Percentiles rank a stretch among this genome's conserved stretches.
Conservation (phyloP, 495 filamentous ascomycete species). For the Penicillium waksmanii region DNA sequence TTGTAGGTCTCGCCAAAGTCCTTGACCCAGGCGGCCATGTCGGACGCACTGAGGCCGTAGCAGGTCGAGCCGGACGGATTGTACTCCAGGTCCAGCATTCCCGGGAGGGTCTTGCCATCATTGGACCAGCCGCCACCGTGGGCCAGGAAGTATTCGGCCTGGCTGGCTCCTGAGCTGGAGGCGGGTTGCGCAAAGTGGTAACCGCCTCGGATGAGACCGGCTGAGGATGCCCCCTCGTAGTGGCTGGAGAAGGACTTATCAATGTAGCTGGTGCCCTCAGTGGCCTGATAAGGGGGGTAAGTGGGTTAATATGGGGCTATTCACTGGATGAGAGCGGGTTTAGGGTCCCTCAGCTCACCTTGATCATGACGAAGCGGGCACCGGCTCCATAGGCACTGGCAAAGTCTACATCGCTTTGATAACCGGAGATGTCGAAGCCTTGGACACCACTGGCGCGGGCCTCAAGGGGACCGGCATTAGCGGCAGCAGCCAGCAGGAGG, state of each 20-base stretch:
- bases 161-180: slow-evolving; percentile 50
- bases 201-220: slow-evolving; percentile 61
- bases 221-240: slow-evolving; percentile 56
- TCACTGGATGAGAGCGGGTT: neutral
- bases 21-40: slow-evolving; percentile 64
- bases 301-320: neutral
- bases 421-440: slow-evolving; percentile 69
- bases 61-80: slow-evolving; percentile 49
- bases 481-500: slow-evolving; percentile 21
- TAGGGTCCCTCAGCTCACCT: slow-evolving; percentile 39
- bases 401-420: slow-evolving; percentile 62
- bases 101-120: slow-evolving; percentile 66
- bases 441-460: slow-evolving; percentile 51
- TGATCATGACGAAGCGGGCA: slow-evolving; percentile 72
- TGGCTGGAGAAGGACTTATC: slow-evolving; percentile 58
- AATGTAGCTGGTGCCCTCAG: slow-evolving; percentile 59
- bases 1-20: slow-evolving; percentile 63
- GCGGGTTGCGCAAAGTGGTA: slow-evolving; percentile 67
- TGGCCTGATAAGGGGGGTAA: slow-evolving; percentile 50
- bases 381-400: slow-evolving; percentile 55
- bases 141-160: slow-evolving; percentile 62
- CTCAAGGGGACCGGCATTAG: slow-evolving; percentile 29
- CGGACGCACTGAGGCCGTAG: slow-evolving; percentile 53
- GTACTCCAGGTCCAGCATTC: slow-evolving; percentile 69
- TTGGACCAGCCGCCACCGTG: slow-evolving; percentile 65